Conservation (phyloP, 2,329 filamentous ascomycete genomes). For the Fusarium papillatum region DNA sequence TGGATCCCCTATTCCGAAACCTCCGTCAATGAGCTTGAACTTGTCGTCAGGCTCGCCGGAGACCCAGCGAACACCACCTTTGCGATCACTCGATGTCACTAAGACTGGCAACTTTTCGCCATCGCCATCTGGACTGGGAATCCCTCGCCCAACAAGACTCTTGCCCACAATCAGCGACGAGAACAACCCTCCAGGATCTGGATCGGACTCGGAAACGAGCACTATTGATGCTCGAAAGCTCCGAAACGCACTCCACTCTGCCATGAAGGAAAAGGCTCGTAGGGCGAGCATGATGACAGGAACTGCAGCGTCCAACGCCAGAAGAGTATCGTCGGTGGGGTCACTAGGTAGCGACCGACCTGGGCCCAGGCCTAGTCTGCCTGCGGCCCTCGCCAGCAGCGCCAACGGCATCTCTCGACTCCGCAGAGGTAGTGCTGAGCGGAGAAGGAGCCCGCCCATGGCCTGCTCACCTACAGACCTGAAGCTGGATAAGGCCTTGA, state of each 20-base stretch:
- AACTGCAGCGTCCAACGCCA: slow-evolving; percentile 51
- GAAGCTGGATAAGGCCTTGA: slow-evolving; percentile 57
- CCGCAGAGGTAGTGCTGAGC: slow-evolving; percentile 63
- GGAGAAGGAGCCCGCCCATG: slow-evolving; percentile 66
- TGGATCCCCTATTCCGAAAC: slow-evolving; percentile 73
- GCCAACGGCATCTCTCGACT: slow-evolving; percentile 70
- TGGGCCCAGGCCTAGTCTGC: slow-evolving; percentile 52
- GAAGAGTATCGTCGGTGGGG: slow-evolving; percentile 62
- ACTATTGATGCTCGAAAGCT: slow-evolving; percentile 67
- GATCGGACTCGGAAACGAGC: slow-evolving; percentile 64
- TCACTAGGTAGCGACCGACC: slow-evolving; percentile 47
- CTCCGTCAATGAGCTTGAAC: slow-evolving; percentile 69
- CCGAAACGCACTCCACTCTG: slow-evolving; percentile 66
- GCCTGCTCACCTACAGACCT: slow-evolving; percentile 62
- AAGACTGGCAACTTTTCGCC: slow-evolving; percentile 66
- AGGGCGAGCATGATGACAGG: slow-evolving; percentile 55
- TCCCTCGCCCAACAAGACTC: slow-evolving; percentile 49
- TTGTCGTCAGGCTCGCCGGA: slow-evolving; percentile 61
- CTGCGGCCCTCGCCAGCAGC: slow-evolving; percentile 60
- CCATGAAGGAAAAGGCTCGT: slow-evolving; percentile 61
- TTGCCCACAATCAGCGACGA: slow-evolving; percentile 60
- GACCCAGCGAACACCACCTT: slow-evolving; percentile 53
- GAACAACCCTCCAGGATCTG: slow-evolving; percentile 64
- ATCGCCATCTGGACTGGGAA: slow-evolving; percentile 50
- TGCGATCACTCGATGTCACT: slow-evolving; percentile 64